phyloP scores from a whole-genome alignment of 2,329 filamentous ascomycete species.

The Fusarium tjaetaba region DNA sequence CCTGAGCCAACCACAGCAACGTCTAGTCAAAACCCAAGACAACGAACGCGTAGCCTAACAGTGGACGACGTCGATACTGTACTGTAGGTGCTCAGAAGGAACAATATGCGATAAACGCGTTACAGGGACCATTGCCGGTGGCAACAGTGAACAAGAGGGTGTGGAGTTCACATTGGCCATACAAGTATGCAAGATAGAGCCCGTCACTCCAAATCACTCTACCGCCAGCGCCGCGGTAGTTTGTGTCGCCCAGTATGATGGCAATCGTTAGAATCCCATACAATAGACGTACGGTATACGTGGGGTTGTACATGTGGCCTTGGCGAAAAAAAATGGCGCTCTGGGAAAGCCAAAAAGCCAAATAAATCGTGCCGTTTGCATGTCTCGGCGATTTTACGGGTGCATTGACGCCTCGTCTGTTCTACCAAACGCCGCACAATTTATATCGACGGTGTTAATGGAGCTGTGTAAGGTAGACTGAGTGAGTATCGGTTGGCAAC shows the following conservation, averaged over 20 bases:
- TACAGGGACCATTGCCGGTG: neutral
- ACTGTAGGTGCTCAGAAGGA: neutral
- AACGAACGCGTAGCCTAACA: neutral
- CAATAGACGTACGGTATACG: neutral
- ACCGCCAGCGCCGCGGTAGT: neutral
- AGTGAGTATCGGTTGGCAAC: neutral
- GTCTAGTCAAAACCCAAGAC: neutral
- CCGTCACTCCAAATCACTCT: neutral
- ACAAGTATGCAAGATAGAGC: neutral
- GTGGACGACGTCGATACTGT: neutral
- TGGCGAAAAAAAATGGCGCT: slow-evolving; percentile 21
- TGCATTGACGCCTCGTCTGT: slow-evolving; percentile 30
- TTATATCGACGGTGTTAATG: neutral
- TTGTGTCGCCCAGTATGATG: slow-evolving; percentile 28
- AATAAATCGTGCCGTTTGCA: slow-evolving; percentile 32
- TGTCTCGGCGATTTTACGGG: slow-evolving; percentile 43
- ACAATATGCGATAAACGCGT: neutral
- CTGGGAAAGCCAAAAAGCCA: slow-evolving; percentile 16
- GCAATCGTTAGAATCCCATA: slow-evolving; percentile 39
- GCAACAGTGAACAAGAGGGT: slow-evolving; percentile 2
- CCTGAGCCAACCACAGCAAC: slow-evolving; percentile 2
- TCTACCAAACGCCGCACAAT: slow-evolving; percentile 28
- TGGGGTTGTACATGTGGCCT: neutral
- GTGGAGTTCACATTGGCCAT: neutral
- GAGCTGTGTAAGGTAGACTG: neutral